These are phyloP conservation scores for Ehretia macrophylla DNA, from an alignment of 257 asterid species.

Conservation along the genomic window DNA sequence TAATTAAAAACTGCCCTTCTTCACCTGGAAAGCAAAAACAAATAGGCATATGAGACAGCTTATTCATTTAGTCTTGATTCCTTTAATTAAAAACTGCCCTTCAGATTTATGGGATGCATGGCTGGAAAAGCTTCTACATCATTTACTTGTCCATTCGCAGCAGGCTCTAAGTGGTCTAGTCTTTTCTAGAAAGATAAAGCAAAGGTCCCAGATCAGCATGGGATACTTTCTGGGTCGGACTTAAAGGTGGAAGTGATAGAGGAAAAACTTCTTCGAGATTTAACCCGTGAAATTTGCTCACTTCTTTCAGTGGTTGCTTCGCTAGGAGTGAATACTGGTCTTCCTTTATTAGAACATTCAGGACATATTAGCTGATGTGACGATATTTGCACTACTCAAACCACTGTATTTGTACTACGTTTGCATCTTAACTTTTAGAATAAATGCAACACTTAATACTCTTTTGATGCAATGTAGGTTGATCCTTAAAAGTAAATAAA, in stretches of 20 bases:
- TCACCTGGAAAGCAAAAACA: conserved; percentile 77
- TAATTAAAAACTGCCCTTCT: conserved; percentile 64
- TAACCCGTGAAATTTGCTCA: conserved; percentile 86
- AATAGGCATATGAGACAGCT: conserved; percentile 90
- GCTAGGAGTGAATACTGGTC: conserved; percentile 55
- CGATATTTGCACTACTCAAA: too few species aligned
- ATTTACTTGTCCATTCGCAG: conserved; percentile 57
- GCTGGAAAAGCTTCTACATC: conserved; percentile 80
- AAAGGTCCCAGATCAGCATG: conserved; percentile 76
- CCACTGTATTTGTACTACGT: too few species aligned
- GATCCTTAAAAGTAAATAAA: too few species aligned
- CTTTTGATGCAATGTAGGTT: too few species aligned
- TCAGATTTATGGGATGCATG: conserved; percentile 69
- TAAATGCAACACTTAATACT: too few species aligned
- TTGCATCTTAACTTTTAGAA: too few species aligned
- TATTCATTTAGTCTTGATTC: conserved; percentile 64
- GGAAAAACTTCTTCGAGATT: conserved; percentile 89
- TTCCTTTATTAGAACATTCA: conserved; percentile 81
- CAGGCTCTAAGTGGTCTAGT: conserved; percentile 73
- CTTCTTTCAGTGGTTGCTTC: conserved; percentile 69
- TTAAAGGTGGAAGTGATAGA: conserved; percentile 88
- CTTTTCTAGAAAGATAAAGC: conserved; percentile 76
- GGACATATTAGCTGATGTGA: too few species aligned
- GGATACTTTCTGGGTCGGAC: conserved; percentile 64
- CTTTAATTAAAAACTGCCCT: conserved; percentile 69